phyloP scores from a whole-genome alignment of 257 asterid species.

The Thymus mandschuricus region DNA sequence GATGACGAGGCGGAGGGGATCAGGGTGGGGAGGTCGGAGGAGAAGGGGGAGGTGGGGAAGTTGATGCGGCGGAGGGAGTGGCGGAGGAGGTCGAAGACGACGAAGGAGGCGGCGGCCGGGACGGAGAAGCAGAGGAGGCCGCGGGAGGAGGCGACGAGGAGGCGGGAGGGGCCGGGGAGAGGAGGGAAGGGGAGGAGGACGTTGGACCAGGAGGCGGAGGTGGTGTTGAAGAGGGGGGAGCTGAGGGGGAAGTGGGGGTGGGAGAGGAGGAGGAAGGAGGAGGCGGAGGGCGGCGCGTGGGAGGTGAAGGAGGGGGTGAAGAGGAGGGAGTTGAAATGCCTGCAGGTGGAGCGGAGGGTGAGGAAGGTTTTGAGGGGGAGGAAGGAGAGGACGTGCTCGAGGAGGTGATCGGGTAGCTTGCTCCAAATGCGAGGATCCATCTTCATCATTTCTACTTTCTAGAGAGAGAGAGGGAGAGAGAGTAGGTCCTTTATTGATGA shows the following conservation, averaged over 20 bases:
- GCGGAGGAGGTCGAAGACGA: slow-evolving; percentile 50
- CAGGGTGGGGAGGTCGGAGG: slow-evolving; percentile 51
- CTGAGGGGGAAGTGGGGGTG: slow-evolving; percentile 54
- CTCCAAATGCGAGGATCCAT: slow-evolving; percentile 75
- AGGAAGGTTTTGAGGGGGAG: slow-evolving; percentile 64
- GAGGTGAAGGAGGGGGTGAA: slow-evolving; percentile 60
- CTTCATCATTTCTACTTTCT: neutral
- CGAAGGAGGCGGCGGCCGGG: slow-evolving; percentile 42
- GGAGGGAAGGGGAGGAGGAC: slow-evolving; percentile 48
- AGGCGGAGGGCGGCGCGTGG: slow-evolving; percentile 41
- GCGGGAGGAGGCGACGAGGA: slow-evolving; percentile 46
- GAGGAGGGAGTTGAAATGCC: slow-evolving; percentile 59
- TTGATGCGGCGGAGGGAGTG: slow-evolving; percentile 43
- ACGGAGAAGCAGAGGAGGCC: slow-evolving; percentile 63
- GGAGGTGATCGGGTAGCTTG: slow-evolving; percentile 58
- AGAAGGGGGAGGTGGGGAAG: slow-evolving; percentile 51
- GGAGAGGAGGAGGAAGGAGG: slow-evolving; percentile 68
- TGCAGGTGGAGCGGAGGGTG: slow-evolving; percentile 64
- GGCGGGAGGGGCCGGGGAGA: slow-evolving; percentile 20
- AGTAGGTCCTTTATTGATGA: neutral
- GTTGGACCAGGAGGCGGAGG: slow-evolving; percentile 48
- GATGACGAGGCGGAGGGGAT: slow-evolving; percentile 32
- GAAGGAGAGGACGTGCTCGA: slow-evolving; percentile 59
- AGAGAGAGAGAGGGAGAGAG: neutral
- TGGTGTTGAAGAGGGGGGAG: slow-evolving; percentile 55